Conservation (phyloP, 768 basidiomycete species). For the Stropharia rugosoannulata region DNA sequence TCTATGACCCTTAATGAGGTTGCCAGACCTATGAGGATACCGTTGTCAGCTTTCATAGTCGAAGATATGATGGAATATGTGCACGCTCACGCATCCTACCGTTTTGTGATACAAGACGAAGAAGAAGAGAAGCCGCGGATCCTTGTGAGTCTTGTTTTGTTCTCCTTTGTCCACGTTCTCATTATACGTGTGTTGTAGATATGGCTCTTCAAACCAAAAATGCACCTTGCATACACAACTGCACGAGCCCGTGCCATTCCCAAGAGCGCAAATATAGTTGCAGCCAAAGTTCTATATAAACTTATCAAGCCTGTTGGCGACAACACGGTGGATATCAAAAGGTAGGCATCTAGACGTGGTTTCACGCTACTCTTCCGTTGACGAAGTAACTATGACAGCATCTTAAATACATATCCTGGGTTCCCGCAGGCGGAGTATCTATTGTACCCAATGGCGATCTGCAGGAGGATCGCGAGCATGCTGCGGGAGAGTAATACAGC, state of each 20-base stretch:
- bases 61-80: slow-evolving; percentile 91
- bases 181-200: slow-evolving; percentile 45
- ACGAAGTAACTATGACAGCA: slow-evolving; percentile 29
- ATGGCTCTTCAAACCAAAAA: slow-evolving; percentile 93
- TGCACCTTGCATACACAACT: slow-evolving; percentile 74
- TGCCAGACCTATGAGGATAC: slow-evolving; percentile 44
- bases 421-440: slow-evolving; percentile 90
- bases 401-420: slow-evolving; percentile 70
- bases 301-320: slow-evolving; percentile 59
- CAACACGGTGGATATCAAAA: slow-evolving; percentile 48
- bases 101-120: slow-evolving; percentile 86
- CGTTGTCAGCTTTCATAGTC: slow-evolving; percentile 86
- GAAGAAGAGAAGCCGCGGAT: slow-evolving; percentile 79
- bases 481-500: slow-evolving; percentile 76
- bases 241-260: slow-evolving; percentile 55
- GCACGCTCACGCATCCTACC: slow-evolving; percentile 90
- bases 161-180: background rate
- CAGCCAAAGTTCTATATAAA: slow-evolving; percentile 87
- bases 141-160: slow-evolving; percentile 50
- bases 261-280: slow-evolving; percentile 58
- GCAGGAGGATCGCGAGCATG: slow-evolving; percentile 64
- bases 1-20: slow-evolving; percentile 1
- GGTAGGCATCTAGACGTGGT: slow-evolving; percentile 33
- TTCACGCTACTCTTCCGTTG: background rate
- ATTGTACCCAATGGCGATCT: slow-evolving; percentile 78